Evolutionary conservation across 345 rosid species (phyloP).

Genomic region (Nasturtium officinale): DNA sequence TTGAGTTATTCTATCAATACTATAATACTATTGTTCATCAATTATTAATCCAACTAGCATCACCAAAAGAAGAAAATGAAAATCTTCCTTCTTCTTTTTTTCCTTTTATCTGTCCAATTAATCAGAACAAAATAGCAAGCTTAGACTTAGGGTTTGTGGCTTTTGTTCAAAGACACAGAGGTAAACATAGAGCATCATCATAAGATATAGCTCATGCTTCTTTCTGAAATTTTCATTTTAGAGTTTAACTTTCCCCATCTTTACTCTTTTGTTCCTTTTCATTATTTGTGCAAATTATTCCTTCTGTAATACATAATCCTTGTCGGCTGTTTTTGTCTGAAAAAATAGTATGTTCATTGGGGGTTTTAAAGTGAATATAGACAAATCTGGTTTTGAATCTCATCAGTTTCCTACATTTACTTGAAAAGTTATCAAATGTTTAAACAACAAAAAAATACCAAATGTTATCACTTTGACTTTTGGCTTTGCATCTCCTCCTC

Average conservation of each 20-base stretch:
- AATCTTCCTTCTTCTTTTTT: background rate
- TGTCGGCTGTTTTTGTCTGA: constrained; percentile 3
- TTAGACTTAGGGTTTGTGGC: constrained; percentile 42
- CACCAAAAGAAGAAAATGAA: constrained; percentile 24
- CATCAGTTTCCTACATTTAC: constrained; percentile 18
- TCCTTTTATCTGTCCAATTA: constrained; percentile 7
- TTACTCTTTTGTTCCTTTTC: background rate
- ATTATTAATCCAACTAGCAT: constrained; percentile 33
- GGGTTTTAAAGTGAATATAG: constrained; percentile 15
- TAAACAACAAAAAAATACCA: too few species aligned
- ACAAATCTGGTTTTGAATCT: constrained; percentile 16
- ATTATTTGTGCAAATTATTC: background rate
- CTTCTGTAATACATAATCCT: background rate
- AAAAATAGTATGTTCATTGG: background rate
- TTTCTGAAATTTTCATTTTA: constrained; percentile 1
- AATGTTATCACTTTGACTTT: constrained; percentile 17
- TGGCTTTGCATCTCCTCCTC: constrained; percentile 27
- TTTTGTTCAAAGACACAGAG: constrained; percentile 35
- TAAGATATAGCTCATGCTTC: constrained; percentile 24
- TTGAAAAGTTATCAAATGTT: background rate
- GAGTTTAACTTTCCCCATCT: constrained; percentile 20
- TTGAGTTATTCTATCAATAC: background rate
- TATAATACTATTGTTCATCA: background rate
- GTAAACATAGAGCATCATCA: constrained; percentile 20
- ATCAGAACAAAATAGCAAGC: constrained; percentile 26